phyloP scores from a whole-genome alignment of 73 alveolate genomes.

The Paramecium octaurelia region DNA sequence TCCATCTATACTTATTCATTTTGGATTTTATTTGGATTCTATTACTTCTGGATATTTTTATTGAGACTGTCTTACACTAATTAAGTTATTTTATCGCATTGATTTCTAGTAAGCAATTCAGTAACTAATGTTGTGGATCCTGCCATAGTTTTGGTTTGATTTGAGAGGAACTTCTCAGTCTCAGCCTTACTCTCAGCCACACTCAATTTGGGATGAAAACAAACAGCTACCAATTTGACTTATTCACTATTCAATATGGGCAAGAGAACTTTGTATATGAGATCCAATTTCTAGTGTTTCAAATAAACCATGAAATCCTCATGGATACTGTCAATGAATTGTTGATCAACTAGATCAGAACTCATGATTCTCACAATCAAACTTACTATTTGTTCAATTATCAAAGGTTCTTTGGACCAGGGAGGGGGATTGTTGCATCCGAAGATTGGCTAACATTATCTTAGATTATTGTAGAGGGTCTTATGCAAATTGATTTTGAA shows the following conservation, averaged over 20 bases:
- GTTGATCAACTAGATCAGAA: not conserved
- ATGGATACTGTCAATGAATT: not conserved
- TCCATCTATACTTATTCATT: not conserved
- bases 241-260: conserved; percentile 45
- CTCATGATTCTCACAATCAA: conserved; percentile 35
- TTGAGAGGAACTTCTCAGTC: not conserved
- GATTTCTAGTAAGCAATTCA: not conserved
- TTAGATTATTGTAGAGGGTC: not conserved
- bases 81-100: not conserved
- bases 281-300: not conserved
- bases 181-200: not conserved
- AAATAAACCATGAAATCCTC: conserved; percentile 30
- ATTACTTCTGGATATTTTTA: not conserved
- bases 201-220: conserved; percentile 50
- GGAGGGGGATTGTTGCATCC: not conserved
- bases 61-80: not conserved
- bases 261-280: not conserved
- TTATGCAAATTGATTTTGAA: not conserved
- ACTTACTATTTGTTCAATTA: conserved; percentile 27
- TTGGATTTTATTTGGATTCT: not conserved
- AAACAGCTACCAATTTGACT: not conserved
- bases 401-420: conserved; percentile 48
- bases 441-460: not conserved
- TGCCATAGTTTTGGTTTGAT: not conserved
- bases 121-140: not conserved